Evolutionary conservation across 441 rosid genomes (phyloP).

Genomic region (Populus hybrid): DNA sequence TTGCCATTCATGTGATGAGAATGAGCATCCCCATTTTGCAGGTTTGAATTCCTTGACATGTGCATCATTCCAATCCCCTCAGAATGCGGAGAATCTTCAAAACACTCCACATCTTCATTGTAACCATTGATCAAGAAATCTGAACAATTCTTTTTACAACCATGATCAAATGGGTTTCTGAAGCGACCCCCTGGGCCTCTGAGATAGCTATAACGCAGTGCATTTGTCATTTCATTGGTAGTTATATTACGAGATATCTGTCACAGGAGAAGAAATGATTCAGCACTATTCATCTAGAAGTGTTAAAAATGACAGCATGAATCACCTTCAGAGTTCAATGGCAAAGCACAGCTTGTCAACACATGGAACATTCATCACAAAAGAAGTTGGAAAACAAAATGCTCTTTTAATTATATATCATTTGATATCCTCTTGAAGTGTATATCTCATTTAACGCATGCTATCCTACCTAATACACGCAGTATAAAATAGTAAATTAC

Average conservation of each 20-base stretch:
- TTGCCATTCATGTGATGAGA: conserved; percentile 48
- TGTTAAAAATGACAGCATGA: neutral
- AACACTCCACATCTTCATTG: conserved; percentile 64
- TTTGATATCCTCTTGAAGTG: neutral
- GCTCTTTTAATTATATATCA: neutral
- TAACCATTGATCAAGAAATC: conserved; percentile 81
- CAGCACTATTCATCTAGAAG: neutral
- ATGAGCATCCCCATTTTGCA: conserved; percentile 43
- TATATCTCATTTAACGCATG: neutral
- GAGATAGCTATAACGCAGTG: conserved; percentile 90
- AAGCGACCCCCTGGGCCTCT: conserved; percentile 80
- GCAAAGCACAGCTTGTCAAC: neutral
- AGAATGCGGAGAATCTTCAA: conserved; percentile 41
- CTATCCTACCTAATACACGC: neutral
- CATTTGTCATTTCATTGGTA: conserved; percentile 94
- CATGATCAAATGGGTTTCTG: conserved; percentile 93
- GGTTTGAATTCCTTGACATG: conserved; percentile 48
- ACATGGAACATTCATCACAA: neutral
- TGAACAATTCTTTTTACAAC: conserved; percentile 73
- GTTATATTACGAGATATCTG: conserved; percentile 94
- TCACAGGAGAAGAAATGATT: conserved; percentile 7
- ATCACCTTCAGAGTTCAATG: neutral
- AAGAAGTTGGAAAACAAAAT: neutral
- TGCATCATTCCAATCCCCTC: conserved; percentile 88
- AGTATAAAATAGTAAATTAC: neutral